Percentiles rank a stretch among this genome's conserved stretches.
Evolutionary conservation across 2,329 filamentous ascomycete species (phyloP).

Genomic region (Lachnellula subtilissima): DNA sequence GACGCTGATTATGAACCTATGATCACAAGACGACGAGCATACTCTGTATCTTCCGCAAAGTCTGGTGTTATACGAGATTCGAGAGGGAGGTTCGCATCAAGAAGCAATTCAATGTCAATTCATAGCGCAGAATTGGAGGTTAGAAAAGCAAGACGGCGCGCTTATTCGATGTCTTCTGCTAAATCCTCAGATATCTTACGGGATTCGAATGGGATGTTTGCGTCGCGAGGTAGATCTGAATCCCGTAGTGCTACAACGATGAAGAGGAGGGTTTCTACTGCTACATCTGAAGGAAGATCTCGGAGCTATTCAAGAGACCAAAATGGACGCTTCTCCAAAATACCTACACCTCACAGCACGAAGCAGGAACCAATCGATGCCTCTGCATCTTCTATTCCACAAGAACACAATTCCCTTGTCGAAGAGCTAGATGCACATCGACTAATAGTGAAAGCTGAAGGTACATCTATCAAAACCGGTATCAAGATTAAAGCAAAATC

Average conservation of each 20-base stretch:
- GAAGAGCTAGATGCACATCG: neutral
- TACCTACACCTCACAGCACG: neutral
- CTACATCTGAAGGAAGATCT: neutral
- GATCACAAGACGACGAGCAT: neutral
- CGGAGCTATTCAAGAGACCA: neutral
- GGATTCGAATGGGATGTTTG: neutral
- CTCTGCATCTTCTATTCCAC: neutral
- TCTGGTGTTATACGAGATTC: conserved; percentile 3
- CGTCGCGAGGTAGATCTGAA: neutral
- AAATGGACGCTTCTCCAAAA: neutral
- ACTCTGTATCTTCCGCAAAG: neutral
- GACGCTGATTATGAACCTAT: neutral
- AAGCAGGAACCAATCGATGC: neutral
- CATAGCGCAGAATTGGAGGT: no score
- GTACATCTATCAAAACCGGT: neutral
- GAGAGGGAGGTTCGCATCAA: conserved; percentile 7
- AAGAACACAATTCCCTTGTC: no score
- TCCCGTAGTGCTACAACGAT: neutral
- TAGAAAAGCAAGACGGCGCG: no score
- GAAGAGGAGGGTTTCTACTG: neutral
- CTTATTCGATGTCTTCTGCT: no score
- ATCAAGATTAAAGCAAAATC: conserved; percentile 10
- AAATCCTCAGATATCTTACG: no score
- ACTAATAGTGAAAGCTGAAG: neutral
- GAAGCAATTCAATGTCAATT: no score